These are phyloP conservation scores for Fusarium sp. DNA, from an alignment of 2,329 filamentous ascomycete genomes.

Conservation along the genomic window DNA sequence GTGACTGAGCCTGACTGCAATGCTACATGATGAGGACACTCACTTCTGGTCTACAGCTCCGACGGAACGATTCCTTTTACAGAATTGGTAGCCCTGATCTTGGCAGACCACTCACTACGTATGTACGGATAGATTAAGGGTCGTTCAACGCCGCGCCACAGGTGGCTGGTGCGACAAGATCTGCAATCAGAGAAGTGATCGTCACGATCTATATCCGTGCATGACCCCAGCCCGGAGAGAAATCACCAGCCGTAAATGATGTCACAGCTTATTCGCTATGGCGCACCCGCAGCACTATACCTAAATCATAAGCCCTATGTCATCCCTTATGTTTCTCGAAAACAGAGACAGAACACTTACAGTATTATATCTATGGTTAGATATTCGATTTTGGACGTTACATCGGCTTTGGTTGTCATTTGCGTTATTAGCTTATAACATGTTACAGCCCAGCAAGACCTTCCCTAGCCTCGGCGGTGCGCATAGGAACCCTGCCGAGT, in stretches of 20 bases:
- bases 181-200: slow-evolving; percentile 26
- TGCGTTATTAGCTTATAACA: background rate
- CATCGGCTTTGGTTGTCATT: background rate
- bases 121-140: background rate
- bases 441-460: background rate
- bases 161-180: slow-evolving; percentile 33
- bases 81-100: background rate
- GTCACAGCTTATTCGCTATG: slow-evolving; percentile 37
- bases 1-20: background rate
- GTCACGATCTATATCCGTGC: slow-evolving; percentile 12
- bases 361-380: no score
- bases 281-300: slow-evolving; percentile 35
- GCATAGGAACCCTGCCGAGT: background rate
- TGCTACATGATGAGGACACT: background rate
- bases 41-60: no score
- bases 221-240: slow-evolving; percentile 34
- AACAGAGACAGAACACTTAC: background rate
- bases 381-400: background rate
- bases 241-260: slow-evolving; percentile 41
- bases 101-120: background rate
- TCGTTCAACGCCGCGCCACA: slow-evolving; percentile 18
- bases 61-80: background rate
- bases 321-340: slow-evolving; percentile 1
- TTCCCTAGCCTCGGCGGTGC: background rate
- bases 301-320: background rate